Evolutionary conservation across 371 early-diverging fungal genomes (phyloP).

Genomic region (Polyrhizophydium stewartii): DNA sequence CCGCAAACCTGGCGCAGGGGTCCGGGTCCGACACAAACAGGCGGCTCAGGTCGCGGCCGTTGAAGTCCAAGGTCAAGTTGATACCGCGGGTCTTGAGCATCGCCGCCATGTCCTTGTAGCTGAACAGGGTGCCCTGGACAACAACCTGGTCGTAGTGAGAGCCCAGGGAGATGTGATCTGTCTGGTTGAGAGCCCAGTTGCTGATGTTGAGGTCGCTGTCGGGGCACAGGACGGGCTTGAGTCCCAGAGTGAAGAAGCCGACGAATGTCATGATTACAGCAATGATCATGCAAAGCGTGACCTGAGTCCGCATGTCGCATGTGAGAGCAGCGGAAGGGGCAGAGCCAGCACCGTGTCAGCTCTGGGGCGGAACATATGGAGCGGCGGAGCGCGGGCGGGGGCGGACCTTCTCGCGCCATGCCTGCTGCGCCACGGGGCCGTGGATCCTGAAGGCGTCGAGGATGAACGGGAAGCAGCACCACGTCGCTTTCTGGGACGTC

Average conservation of each 20-base stretch:
- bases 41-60: conserved; percentile 28
- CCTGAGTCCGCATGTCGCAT: conserved; percentile 9
- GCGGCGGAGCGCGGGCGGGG: too few relatives aligned
- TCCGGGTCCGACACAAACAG: conserved; percentile 22
- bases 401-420: conserved; percentile 50
- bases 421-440: conserved; percentile 20
- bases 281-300: conserved; percentile 41
- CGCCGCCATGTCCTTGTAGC: conserved; percentile 19
- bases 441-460: background rate
- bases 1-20: conserved; percentile 2
- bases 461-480: background rate
- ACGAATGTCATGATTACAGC: conserved; percentile 26
- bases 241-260: conserved; percentile 37
- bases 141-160: conserved; percentile 27
- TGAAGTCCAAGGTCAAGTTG: conserved; percentile 28
- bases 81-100: conserved; percentile 13
- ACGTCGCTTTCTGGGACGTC: too few relatives aligned
- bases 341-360: too few relatives aligned
- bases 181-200: conserved; percentile 8
- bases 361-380: too few relatives aligned
- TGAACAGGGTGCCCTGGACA: conserved; percentile 30
- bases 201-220: too few relatives aligned
- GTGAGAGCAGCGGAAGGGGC: background rate
- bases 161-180: conserved; percentile 12
- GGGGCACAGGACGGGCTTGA: conserved; percentile 28